Base-by-base conservation (phyloP, 164 flowering plant genomes). In the Vitis cinerea region DNA sequence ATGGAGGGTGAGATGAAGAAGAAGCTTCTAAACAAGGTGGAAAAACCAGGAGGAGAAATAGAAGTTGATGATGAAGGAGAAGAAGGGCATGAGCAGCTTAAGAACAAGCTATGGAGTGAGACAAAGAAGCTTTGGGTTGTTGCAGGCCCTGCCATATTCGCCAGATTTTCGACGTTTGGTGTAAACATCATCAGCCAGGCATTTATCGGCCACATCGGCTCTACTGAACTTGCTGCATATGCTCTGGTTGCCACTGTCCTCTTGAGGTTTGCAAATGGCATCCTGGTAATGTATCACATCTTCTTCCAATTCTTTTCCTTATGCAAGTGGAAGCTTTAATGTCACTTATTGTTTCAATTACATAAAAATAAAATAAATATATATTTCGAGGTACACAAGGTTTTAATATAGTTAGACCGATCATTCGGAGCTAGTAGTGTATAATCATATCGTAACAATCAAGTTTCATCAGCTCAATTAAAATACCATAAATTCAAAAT, bases 101-200 rank as follows among this genome's bases (percentile, higher is more conserved):
- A 37, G 44, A 7, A 37, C 6, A 37, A 37, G 44, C 6, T 82
- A 23, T 82, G 84, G 85, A n/a, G 1, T 0, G 90, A 88, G 74
- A 68, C 31, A 48, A 86, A 82, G 76, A 84, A 79, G 82, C 23
- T 88, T 17, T 88, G 92, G 88, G 23, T 78, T 0, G 87, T 88
- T 9, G 87, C 87, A 0, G 89, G 78, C 4, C 92, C 92, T 7
- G 88, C 88, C 1, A 84, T 84, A 4, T 83, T 86, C 73, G 81
- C 86, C 2, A 75, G 89, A 60, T 77, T 81, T 44, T 78, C 91
- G 0, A 72, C 84, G 2, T 84, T 80, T 27, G 87, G 86, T 0
- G 72, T 84, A 9, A 44, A 74, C 1, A 75, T 87, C 1, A 75
- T 85, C 56, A 82, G 71, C 54, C 89, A 83, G 61, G 88, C 88